Evolutionary conservation across 805 yeast genomes (phyloP).

Genomic region (Cyberlindnera xishuangbannaensis): DNA sequence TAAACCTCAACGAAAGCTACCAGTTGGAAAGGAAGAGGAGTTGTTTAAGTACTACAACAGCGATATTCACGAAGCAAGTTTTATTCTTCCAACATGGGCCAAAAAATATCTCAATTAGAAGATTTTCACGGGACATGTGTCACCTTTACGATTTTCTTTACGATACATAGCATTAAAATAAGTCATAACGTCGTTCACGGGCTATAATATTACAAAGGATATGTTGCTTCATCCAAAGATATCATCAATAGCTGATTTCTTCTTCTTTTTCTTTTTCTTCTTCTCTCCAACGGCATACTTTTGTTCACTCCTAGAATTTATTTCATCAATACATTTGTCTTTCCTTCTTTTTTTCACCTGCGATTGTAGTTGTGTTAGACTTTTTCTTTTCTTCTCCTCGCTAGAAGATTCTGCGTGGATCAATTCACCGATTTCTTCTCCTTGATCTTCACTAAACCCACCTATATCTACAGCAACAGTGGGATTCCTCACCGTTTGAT

Average conservation of each 20-base stretch:
- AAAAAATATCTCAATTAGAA: constrained; percentile 24
- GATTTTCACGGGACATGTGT: too few species aligned
- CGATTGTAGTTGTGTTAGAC: not conserved
- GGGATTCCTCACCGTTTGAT: not conserved
- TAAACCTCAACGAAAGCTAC: constrained; percentile 44
- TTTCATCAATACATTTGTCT: not conserved
- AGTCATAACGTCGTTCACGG: constrained; percentile 8
- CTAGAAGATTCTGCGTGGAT: not conserved
- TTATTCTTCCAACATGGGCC: constrained; percentile 81
- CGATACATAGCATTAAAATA: too few species aligned
- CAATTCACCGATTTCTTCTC: constrained; percentile 1
- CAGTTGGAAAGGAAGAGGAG: constrained; percentile 39
- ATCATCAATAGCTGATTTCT: constrained; percentile 60
- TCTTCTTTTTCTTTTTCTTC: constrained; percentile 39
- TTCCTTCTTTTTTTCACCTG: constrained; percentile 7
- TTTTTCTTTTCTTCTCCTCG: not conserved
- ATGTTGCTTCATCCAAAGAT: constrained; percentile 59
- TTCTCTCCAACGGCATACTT: constrained; percentile 2
- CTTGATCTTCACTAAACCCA: not conserved
- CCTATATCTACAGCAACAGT: too few species aligned
- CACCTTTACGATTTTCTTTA: too few species aligned
- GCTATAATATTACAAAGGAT: constrained; percentile 1
- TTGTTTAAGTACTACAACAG: constrained; percentile 61
- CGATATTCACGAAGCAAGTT: constrained; percentile 63
- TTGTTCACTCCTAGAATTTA: too few species aligned